Base-by-base conservation (phyloP, 2,329 filamentous ascomycete genomes). In the Tolypocladium amazonense region DNA sequence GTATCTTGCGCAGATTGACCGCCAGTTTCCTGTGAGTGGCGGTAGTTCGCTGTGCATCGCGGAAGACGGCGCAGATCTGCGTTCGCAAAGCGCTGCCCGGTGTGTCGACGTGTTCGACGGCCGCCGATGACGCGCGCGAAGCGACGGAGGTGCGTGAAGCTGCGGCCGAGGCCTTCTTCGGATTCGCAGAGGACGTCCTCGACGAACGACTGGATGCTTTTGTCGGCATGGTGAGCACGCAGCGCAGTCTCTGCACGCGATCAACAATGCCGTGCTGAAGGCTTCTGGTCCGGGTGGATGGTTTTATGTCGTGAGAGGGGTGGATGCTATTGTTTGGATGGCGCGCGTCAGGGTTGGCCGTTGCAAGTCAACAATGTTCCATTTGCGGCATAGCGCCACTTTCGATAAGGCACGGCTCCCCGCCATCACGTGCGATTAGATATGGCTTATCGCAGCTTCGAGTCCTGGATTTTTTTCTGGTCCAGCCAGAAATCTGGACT, bases 21-120 rank as follows among this genome's bases (percentile, higher is more conserved):
- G 89, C 88, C 0, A 96, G 82, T 71, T 97, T 97, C 62, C 93
- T 82, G 72, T 99, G 94, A 2, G 90, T 90, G 1, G 92, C 91
- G 0, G 89, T 95, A 1, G 90, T 95, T 67, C 88, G 87, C 73
- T 99, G 94, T 39, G 93, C 92, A 72, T 92, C 89, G 64, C 82
- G 81, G 69, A 92, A 92, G 56, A 91, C 81, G 59, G 81, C 75
- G 70, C 87, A 88, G 58, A 96, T 81, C 69, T 89, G 88, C 41
- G 81, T 82, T 67, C 92, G 88, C 65, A 97, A 77, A 20, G 82
- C 82, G 60, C 84, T 91, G 55, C 85, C 80, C 58, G 85, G 83
- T 4, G 86, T 82, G 71, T 97, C 92, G 67, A 88, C 83, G 59
- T 89, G 88, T 70, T 96, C 91, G 66, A 87, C 81, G 45, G 89